These are phyloP conservation scores for Nannochloropsis granulata DNA, from an alignment of 108 stramenopile genomes.

Conservation along the genomic window DNA sequence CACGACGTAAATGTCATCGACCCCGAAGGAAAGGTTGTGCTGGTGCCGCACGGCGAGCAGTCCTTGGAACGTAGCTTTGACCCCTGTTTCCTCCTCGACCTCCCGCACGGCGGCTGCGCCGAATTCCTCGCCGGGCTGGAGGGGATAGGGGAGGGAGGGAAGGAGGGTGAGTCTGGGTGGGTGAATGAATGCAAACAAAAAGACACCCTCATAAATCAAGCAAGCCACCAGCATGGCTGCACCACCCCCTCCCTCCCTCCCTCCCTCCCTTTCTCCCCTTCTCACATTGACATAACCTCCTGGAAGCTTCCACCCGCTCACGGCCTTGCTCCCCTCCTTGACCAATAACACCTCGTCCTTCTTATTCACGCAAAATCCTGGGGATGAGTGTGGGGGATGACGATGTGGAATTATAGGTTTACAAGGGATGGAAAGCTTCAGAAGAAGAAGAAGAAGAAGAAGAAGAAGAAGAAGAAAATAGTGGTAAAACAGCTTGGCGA, in stretches of 20 bases:
- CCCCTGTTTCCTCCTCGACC: slow-evolving; percentile 25
- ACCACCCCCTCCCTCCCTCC: neutral
- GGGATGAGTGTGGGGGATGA: too few species aligned
- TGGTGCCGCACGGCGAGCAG: slow-evolving; percentile 21
- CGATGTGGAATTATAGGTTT: too few species aligned
- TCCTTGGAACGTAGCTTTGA: slow-evolving; percentile 6
- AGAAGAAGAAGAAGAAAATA: too few species aligned
- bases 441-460: too few species aligned
- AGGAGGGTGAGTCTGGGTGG: neutral
- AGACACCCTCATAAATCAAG: neutral
- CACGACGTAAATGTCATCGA: slow-evolving; percentile 9
- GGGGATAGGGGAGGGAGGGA: neutral
- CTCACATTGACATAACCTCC: neutral
- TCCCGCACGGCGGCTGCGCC: slow-evolving; percentile 20
- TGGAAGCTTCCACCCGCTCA: neutral
- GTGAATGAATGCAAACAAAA: neutral
- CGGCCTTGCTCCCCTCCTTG: neutral
- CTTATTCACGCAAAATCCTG: neutral
- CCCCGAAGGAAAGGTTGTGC: slow-evolving; percentile 9
- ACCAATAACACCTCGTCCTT: neutral
- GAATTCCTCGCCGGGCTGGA: slow-evolving; percentile 18
- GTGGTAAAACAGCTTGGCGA: too few species aligned
- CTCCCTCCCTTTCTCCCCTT: too few species aligned
- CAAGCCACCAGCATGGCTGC: neutral
- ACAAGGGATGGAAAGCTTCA: too few species aligned